Base-by-base conservation (phyloP, 2,329 filamentous ascomycete species). In the Hypoxylon sp. region DNA sequence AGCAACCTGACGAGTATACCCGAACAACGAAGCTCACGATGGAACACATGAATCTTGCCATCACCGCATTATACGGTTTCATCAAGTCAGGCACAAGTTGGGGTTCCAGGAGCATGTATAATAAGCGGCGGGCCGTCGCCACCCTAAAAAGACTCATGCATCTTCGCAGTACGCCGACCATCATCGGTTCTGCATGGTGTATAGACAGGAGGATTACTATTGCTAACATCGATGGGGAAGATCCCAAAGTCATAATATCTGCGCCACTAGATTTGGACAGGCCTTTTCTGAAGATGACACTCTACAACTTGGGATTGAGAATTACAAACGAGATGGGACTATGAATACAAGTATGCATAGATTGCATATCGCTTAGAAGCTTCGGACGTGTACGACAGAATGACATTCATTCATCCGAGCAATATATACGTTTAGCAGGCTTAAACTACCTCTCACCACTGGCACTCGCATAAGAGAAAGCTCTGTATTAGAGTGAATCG, bases 171-270 rank as follows among this genome's bases (percentile, higher is more conserved):
- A 31, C n/a, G 21, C 19, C 32, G 10, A 5, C 2, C 10, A 27
- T 19, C 4, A 29, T 24, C n/a, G 62, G 39, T 15, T 39, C 39
- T 21, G 42, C 32, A 2, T 61, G 51, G 51, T 61, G 17, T 17
- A 27, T 65, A 11, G 37, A 19, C 6, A 61, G 29, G 39, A 50
- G 50, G 21, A 46, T 65, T 15, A 42, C 2, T 3, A 61, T 61
- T 6, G n/a, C 7, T 15, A 29, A 24, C n/a, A 15, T 13, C 19
- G 15, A 19, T 31, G 21, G 15, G n/a, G 51, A 37, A 6, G 19
- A 24, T 27, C 51, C 51, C n/a, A 46, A 39, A 1, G 13, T 65
- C 21, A 44, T 8, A 29, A 42, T 65, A 46, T 31, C 24, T 8
- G 17, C 39, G 2, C 37, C 37, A 5, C 2, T 3, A 15, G n/a